A percentile compares a stretch with the other conserved stretches of the same genome.
phyloP scores from a whole-genome alignment of 345 rosid genomes.

The Mallotus nudiflorus region DNA sequence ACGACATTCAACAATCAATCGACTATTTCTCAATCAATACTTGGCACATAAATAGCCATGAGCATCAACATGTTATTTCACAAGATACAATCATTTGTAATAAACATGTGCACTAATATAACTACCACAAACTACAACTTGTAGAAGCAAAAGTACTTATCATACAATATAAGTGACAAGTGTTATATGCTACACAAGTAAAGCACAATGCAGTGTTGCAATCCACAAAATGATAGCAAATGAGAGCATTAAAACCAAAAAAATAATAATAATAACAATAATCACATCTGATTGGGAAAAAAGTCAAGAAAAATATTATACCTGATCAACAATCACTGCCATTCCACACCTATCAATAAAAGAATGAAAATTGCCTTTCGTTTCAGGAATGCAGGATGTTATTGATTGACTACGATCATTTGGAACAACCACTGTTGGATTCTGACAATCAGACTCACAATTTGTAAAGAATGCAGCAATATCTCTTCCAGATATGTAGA shows the following conservation, averaged over 20 bases:
- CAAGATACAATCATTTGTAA: not conserved
- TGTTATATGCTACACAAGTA: too few relatives aligned
- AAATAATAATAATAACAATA: not conserved
- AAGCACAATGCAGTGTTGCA: not conserved
- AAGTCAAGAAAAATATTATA: constrained; percentile 23
- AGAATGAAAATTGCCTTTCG: constrained; percentile 56
- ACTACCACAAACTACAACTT: too few relatives aligned
- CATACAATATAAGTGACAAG: too few relatives aligned
- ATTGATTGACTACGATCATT: constrained; percentile 39
- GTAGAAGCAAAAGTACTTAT: too few relatives aligned
- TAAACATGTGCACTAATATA: not conserved
- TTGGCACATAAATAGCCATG: not conserved
- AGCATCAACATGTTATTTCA: not conserved
- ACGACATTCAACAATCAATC: not conserved
- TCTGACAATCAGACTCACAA: constrained; percentile 53
- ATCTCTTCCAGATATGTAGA: constrained; percentile 91
- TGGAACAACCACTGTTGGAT: constrained; percentile 42
- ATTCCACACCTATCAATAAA: constrained; percentile 94
- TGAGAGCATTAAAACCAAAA: not conserved
- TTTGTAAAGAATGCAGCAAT: constrained; percentile 91
- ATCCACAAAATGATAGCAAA: too few relatives aligned
- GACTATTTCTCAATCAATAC: not conserved
- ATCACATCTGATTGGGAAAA: not conserved
- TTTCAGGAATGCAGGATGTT: constrained; percentile 44
- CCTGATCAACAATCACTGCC: constrained; percentile 98